Evolutionary conservation across 129 eudicot species (phyloP).

Genomic region (Pseudognaphalium luteoalbum): DNA sequence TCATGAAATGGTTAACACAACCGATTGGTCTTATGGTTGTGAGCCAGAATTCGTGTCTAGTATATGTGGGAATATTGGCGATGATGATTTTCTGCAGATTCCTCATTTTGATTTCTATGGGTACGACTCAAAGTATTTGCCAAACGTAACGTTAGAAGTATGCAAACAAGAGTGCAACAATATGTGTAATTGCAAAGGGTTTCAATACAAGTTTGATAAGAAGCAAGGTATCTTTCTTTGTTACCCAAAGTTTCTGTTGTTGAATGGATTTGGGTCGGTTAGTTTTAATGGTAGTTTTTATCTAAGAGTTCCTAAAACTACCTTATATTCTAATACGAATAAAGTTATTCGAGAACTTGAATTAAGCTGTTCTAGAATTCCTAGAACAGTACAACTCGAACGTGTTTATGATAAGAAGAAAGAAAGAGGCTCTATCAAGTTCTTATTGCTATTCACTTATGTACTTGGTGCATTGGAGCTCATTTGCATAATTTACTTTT

Average conservation of each 20-base stretch:
- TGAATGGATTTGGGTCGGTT: constrained; percentile 40
- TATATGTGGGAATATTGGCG: constrained; percentile 7
- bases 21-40: constrained; percentile 48
- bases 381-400: constrained; percentile 3
- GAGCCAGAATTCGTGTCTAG: constrained; percentile 29
- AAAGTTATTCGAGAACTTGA: constrained; percentile 11
- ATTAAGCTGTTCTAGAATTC: constrained; percentile 18
- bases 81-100: constrained; percentile 24
- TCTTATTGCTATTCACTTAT: constrained; percentile 33
- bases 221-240: constrained; percentile 36
- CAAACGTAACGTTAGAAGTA: constrained; percentile 31
- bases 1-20: constrained; percentile 34
- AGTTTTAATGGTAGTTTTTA: constrained; percentile 26
- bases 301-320: constrained; percentile 37
- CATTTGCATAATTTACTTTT: constrained; percentile 26
- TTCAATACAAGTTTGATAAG: constrained; percentile 31
- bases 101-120: constrained; percentile 43
- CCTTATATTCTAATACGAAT: not conserved
- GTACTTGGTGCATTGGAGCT: constrained; percentile 47
- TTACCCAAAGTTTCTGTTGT: constrained; percentile 40
- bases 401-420: constrained; percentile 34
- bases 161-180: constrained; percentile 41
- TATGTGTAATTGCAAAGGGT: constrained; percentile 44
- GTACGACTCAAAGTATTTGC: constrained; percentile 27
- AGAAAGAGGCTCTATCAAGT: constrained; percentile 25